Evolutionary conservation across 2,329 filamentous ascomycete genomes (phyloP).

Genomic region (Sarocladium oryzae): DNA sequence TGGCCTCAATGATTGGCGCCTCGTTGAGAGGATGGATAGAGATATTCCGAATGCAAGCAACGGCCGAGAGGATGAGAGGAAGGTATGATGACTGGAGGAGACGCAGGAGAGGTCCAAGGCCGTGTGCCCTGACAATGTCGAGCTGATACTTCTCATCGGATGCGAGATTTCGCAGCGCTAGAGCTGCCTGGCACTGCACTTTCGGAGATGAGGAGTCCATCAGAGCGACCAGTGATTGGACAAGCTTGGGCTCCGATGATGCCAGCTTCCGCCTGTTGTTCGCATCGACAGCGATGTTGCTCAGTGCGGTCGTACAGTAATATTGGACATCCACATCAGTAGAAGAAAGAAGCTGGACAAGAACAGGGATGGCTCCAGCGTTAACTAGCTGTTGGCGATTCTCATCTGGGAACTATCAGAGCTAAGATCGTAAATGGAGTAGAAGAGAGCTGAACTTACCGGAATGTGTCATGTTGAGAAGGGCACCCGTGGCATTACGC

Average conservation of each 20-base stretch:
- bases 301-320: constrained; percentile 96
- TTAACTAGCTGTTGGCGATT: constrained; percentile 97
- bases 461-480: constrained; percentile 99
- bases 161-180: constrained; percentile 88
- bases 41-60: constrained; percentile 97
- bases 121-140: constrained; percentile 87
- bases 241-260: constrained; percentile 81
- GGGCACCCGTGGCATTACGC: constrained; percentile 89
- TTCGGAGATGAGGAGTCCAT: constrained; percentile 98
- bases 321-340: constrained; percentile 97
- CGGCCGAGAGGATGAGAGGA: constrained; percentile 89
- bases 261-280: constrained; percentile 87
- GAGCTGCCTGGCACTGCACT: constrained; percentile 93
- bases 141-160: constrained; percentile 99
- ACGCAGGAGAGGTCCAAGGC: constrained; percentile 76
- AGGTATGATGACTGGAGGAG: constrained; percentile 93
- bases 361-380: constrained; percentile 93
- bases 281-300: constrained; percentile 94
- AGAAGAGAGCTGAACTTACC: constrained; percentile 51
- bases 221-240: constrained; percentile 87
- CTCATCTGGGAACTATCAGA: constrained; percentile 58
- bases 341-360: constrained; percentile 90
- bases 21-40: constrained; percentile 97
- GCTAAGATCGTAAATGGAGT: constrained; percentile 7
- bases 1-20: constrained; percentile 96